Evolutionary conservation across 257 asterid genomes (phyloP), one percentile per base, ranked within the genome.

Genomic region (Solanum sitiens): DNA sequence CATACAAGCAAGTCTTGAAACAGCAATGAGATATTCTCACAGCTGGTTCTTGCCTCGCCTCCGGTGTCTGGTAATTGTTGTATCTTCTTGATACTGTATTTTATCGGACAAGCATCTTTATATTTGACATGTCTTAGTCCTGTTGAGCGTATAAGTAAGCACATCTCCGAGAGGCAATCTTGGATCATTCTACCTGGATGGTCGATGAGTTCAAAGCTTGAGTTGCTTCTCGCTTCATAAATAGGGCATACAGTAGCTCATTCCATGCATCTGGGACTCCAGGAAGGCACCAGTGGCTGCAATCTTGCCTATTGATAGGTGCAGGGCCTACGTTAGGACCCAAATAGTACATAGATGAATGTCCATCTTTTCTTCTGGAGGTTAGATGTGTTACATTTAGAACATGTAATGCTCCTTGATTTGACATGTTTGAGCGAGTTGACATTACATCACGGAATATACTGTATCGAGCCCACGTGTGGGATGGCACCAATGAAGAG

Each of bases 241-340:
- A 73, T 30, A 94, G 88, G 25, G 96, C 93, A 27, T 94, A 96
- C 87, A 96, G 93, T 33, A 96, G 90, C 89, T 96, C 98, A 83
- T 96, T 96, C 98, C 98, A 96, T 42, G 98, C 72, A 87, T 96
- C 98, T 3, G 98, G 99, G 10, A 96, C 94, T 5, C 99, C 99
- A 0, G 99, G 99, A 33, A 96, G 90, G 59, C 98, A 96, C 99
- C 99, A 96, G 85, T 96, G 99, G 92, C 99, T 96, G 93, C 99
- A 96, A 87, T 96, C 99, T 88, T 96, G 98, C 90, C 94, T 87
- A 85, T 88, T 94, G 71, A 91, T 59, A 50, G 98, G 91, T 0
- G 95, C 96, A 11, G 92, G 95, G 32, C 98, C 94, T 0, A 21
- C 30, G 6, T 45, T 47, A 37, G 94, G 94, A 15, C 98, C 98